Conservation (phyloP, 1,284 basidiomycete species). For the Marasmius sp. region DNA sequence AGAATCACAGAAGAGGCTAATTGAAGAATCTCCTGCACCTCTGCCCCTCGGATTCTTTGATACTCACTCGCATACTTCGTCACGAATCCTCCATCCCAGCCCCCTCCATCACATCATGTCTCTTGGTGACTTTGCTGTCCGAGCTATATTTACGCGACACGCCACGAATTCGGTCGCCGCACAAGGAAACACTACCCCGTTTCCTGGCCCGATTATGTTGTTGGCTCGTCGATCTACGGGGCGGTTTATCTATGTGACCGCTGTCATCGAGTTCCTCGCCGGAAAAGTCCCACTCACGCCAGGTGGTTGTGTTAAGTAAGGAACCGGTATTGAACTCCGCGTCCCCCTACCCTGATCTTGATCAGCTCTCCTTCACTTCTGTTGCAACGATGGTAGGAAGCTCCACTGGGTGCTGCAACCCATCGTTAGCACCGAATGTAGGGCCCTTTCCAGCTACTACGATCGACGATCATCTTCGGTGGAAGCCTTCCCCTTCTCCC, state of each 20-base stretch:
- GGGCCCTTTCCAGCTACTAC: neutral
- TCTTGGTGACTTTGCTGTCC: neutral
- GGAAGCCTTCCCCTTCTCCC: too few species aligned
- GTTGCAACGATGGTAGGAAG: neutral
- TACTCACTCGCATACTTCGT: neutral
- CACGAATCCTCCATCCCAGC: neutral
- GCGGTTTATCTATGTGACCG: neutral
- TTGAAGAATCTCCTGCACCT: neutral
- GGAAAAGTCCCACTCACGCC: neutral
- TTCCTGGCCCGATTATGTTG: neutral
- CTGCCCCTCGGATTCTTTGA: neutral
- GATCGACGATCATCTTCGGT: too few species aligned
- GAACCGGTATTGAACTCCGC: neutral
- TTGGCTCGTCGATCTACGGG: neutral
- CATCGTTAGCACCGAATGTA: neutral
- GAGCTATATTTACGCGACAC: neutral
- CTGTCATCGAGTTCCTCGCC: neutral
- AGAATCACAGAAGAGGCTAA: neutral
- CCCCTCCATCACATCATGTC: neutral
- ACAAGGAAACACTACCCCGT: neutral
- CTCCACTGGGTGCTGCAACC: neutral
- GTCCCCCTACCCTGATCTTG: neutral
- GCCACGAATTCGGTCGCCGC: neutral
- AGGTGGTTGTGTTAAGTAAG: neutral
- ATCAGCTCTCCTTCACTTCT: neutral